Conservation (phyloP, 2,329 filamentous ascomycete species). For the Colletotrichum musae region DNA sequence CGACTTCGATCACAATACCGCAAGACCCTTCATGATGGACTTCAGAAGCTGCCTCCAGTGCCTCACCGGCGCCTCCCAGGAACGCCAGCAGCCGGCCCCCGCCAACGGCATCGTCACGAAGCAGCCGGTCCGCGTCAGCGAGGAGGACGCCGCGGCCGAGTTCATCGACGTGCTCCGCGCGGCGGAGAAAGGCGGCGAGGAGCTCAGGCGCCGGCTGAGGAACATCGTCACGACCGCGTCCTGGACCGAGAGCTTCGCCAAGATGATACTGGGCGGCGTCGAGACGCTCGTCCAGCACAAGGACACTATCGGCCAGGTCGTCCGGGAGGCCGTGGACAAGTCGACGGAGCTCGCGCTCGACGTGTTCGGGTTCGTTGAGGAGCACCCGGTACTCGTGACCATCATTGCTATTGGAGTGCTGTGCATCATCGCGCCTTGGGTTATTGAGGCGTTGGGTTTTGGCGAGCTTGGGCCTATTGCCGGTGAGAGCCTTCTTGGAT, state of each 20-base stretch:
- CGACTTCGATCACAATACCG: no score
- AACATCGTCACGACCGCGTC: constrained; percentile 20
- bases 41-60: neutral
- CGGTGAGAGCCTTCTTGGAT: neutral
- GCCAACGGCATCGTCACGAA: constrained; percentile 5
- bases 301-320: constrained; percentile 27
- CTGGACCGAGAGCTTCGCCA: constrained; percentile 36
- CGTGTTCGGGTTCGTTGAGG: constrained; percentile 19
- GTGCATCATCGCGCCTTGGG: constrained; percentile 33
- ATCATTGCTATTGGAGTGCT: constrained; percentile 38
- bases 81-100: neutral
- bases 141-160: constrained; percentile 19
- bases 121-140: constrained; percentile 3
- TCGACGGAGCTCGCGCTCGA: constrained; percentile 9
- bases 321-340: constrained; percentile 30
- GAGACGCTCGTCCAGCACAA: constrained; percentile 27
- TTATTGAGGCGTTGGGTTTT: constrained; percentile 37
- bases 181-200: constrained; percentile 22
- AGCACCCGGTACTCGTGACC: constrained; percentile 28
- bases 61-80: neutral
- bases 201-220: constrained; percentile 20
- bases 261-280: constrained; percentile 29
- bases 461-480: constrained; percentile 24
- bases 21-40: neutral
- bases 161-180: constrained; percentile 27